Conservation (phyloP, 2,329 filamentous ascomycete genomes). For the Trichophyton benhamiae region DNA sequence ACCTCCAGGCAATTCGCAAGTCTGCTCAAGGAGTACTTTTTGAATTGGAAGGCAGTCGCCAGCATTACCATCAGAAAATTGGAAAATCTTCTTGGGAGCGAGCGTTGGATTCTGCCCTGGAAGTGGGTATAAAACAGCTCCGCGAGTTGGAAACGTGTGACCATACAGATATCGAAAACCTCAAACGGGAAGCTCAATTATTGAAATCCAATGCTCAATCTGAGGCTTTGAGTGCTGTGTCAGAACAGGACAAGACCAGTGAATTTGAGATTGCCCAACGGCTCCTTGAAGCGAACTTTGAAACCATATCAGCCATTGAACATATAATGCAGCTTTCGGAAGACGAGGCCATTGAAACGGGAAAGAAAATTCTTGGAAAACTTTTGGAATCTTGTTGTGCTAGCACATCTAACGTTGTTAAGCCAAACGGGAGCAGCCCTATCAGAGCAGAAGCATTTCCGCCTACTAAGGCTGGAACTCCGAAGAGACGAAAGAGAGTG, state of each 20-base stretch:
- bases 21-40: slow-evolving; percentile 77
- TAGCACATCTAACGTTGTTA: slow-evolving; percentile 71
- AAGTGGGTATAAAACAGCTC: slow-evolving; percentile 71
- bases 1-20: slow-evolving; percentile 64
- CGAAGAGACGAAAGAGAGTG: slow-evolving; percentile 54
- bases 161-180: slow-evolving; percentile 53
- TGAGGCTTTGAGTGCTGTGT: slow-evolving; percentile 62
- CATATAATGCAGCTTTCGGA: slow-evolving; percentile 74
- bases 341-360: slow-evolving; percentile 67
- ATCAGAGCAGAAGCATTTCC: slow-evolving; percentile 47
- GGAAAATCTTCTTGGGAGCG: slow-evolving; percentile 77
- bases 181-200: slow-evolving; percentile 73
- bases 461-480: slow-evolving; percentile 60
- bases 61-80: slow-evolving; percentile 78
- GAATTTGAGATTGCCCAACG: slow-evolving; percentile 70
- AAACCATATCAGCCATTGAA: slow-evolving; percentile 71
- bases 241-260: slow-evolving; percentile 72
- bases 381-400: slow-evolving; percentile 65
- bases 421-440: slow-evolving; percentile 62
- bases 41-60: slow-evolving; percentile 78
- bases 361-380: slow-evolving; percentile 62
- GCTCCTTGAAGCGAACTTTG: slow-evolving; percentile 80
- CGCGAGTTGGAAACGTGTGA: slow-evolving; percentile 55
- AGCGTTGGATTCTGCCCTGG: slow-evolving; percentile 72
- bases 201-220: slow-evolving; percentile 71